These are phyloP conservation scores for Glonium stellatum DNA, from an alignment of 495 filamentous ascomycete genomes.

Conservation along the genomic window DNA sequence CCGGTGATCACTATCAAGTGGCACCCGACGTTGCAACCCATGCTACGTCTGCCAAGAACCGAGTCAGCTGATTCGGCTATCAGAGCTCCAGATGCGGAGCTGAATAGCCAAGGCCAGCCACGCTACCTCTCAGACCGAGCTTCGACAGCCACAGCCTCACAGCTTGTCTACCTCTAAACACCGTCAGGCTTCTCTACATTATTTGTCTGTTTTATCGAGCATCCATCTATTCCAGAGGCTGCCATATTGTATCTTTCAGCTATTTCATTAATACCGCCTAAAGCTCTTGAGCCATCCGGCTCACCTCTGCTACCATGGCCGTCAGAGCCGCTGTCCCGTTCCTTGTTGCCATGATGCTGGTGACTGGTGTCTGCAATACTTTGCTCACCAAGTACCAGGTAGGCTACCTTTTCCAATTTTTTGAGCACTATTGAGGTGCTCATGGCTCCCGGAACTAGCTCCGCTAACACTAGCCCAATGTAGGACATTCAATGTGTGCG, in stretches of 20 bases:
- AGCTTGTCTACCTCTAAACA: not conserved
- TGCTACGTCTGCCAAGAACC: too few relatives aligned
- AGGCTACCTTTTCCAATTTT: conserved; percentile 12
- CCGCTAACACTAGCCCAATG: not conserved
- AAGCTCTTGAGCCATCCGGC: not conserved
- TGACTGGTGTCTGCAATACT: conserved; percentile 91
- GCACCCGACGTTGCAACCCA: too few relatives aligned
- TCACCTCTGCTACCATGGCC: conserved; percentile 40
- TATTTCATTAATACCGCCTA: not conserved
- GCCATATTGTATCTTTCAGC: not conserved
- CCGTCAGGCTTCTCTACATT: not conserved
- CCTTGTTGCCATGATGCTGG: conserved; percentile 86
- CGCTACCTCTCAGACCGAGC: not conserved
- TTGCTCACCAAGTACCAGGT: conserved; percentile 95
- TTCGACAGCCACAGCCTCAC: not conserved
- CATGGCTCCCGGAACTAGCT: not conserved
- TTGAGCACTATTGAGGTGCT: not conserved
- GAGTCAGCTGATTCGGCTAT: not conserved
- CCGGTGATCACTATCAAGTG: too few relatives aligned
- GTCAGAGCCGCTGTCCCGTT: conserved; percentile 64
- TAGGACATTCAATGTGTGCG: conserved; percentile 95
- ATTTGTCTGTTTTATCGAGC: not conserved
- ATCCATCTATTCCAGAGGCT: not conserved
- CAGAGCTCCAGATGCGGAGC: not conserved
- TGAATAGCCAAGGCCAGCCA: not conserved